Percentiles rank a stretch among this genome's conserved stretches.
These are phyloP conservation scores for Stagonosporopsis tanaceti DNA, from an alignment of 2,329 filamentous ascomycete species.

Conservation along the genomic window DNA sequence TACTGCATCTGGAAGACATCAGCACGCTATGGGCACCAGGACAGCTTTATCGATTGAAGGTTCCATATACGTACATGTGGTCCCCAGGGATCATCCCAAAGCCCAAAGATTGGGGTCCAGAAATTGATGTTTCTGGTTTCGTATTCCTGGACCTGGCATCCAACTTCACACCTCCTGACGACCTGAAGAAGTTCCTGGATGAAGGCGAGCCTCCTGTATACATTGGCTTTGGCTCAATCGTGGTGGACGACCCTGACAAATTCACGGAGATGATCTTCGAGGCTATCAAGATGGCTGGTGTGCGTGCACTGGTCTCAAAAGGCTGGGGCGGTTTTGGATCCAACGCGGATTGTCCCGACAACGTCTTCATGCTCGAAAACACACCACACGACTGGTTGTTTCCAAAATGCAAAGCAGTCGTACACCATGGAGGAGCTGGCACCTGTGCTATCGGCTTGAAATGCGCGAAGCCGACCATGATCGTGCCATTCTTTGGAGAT, in stretches of 20 bases:
- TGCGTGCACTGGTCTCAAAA: slow-evolving; percentile 75
- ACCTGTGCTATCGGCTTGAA: slow-evolving; percentile 79
- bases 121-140: slow-evolving; percentile 79
- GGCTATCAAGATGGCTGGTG: slow-evolving; percentile 70
- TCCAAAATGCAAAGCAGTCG: slow-evolving; percentile 69
- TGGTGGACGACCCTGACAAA: slow-evolving; percentile 73
- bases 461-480: slow-evolving; percentile 75
- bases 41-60: slow-evolving; percentile 73
- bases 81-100: slow-evolving; percentile 72
- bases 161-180: slow-evolving; percentile 65
- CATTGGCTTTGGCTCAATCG: slow-evolving; percentile 79
- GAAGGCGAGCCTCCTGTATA: slow-evolving; percentile 68
- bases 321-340: slow-evolving; percentile 77
- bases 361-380: slow-evolving; percentile 76
- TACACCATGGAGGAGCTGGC: slow-evolving; percentile 81
- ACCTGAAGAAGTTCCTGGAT: slow-evolving; percentile 55
- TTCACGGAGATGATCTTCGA: slow-evolving; percentile 77
- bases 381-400: slow-evolving; percentile 82
- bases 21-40: slow-evolving; percentile 80
- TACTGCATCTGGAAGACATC: slow-evolving; percentile 74
- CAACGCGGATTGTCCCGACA: slow-evolving; percentile 59
- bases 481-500: slow-evolving; percentile 82
- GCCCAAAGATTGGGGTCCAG: slow-evolving; percentile 71
- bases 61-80: slow-evolving; percentile 76
- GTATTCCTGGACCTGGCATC: slow-evolving; percentile 77